Conservation (phyloP, 1,284 basidiomycete genomes). For the Peniophora sp. region DNA sequence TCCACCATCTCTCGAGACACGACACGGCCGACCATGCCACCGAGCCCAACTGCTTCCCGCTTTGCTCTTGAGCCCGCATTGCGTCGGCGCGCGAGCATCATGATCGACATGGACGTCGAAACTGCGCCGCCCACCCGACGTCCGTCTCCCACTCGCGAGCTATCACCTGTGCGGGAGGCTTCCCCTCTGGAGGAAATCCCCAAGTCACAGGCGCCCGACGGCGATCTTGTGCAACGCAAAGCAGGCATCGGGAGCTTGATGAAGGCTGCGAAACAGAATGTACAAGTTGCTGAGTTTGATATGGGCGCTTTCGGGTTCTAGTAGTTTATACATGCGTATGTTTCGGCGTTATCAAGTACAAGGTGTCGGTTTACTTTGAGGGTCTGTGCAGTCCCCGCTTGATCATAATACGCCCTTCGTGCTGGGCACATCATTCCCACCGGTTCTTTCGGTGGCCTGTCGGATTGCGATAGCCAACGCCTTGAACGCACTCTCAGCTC, state of each 20-base stretch:
- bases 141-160: slow-evolving; percentile 34
- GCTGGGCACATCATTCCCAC: slow-evolving; percentile 88
- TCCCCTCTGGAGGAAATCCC: slow-evolving; percentile 23
- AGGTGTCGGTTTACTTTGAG: too few relatives aligned
- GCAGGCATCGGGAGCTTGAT: slow-evolving; percentile 76
- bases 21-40: slow-evolving; percentile 20
- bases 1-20: slow-evolving; percentile 27
- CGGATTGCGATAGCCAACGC: slow-evolving; percentile 93
- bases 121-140: slow-evolving; percentile 52
- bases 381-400: too few relatives aligned
- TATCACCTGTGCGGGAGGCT: slow-evolving; percentile 2
- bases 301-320: slow-evolving; percentile 56
- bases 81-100: slow-evolving; percentile 60
- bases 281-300: slow-evolving; percentile 80
- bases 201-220: slow-evolving; percentile 31
- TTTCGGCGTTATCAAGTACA: too few relatives aligned
- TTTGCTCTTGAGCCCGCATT: slow-evolving; percentile 48
- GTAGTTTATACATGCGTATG: too few relatives aligned
- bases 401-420: slow-evolving; percentile 90
- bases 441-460: slow-evolving; percentile 87
- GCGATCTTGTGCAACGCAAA: slow-evolving; percentile 53
- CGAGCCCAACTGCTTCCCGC: slow-evolving; percentile 34
- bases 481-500: slow-evolving; percentile 97
- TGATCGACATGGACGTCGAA: slow-evolving; percentile 83
- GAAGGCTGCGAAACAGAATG: slow-evolving; percentile 81